These are phyloP conservation scores for Alloteropsis semialata DNA, from an alignment of 176 grass and related monocot genomes.

Conservation along the genomic window DNA sequence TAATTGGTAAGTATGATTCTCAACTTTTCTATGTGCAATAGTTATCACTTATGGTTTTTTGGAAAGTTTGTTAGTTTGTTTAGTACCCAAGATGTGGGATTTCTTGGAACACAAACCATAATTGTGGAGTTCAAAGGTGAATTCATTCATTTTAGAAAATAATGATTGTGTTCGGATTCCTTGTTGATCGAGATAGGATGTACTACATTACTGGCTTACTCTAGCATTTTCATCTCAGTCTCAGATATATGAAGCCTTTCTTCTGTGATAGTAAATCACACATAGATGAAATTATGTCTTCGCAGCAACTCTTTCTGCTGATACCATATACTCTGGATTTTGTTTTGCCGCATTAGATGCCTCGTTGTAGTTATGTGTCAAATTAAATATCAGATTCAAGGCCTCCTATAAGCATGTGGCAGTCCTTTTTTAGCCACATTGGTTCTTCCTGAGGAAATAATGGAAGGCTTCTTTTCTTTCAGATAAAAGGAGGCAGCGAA, in stretches of 20 bases:
- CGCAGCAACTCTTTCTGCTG: neutral
- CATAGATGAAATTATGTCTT: neutral
- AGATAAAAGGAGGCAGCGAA: slow-evolving; percentile 3
- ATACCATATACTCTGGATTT: neutral
- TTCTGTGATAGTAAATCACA: neutral
- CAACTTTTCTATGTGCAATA: no score
- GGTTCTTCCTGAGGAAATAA: no score
- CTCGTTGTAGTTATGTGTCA: neutral
- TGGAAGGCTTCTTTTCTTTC: slow-evolving; percentile 7
- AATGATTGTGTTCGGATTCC: no score
- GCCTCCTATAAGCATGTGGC: neutral
- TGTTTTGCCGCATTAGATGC: neutral
- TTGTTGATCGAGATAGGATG: slow-evolving; percentile 1
- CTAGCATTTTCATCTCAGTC: neutral
- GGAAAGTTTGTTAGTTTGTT: neutral
- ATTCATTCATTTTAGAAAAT: neutral
- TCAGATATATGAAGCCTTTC: slow-evolving; percentile 7
- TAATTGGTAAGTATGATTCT: no score
- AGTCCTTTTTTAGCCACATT: neutral
- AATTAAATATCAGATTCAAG: neutral
- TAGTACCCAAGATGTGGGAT: neutral
- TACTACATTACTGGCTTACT: no score
- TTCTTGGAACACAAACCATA: neutral
- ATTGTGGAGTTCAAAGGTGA: neutral
- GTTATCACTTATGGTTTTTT: neutral